These are phyloP conservation scores for Teunomyces lycoperdinae DNA, from an alignment of 805 yeast species.

Conservation along the genomic window DNA sequence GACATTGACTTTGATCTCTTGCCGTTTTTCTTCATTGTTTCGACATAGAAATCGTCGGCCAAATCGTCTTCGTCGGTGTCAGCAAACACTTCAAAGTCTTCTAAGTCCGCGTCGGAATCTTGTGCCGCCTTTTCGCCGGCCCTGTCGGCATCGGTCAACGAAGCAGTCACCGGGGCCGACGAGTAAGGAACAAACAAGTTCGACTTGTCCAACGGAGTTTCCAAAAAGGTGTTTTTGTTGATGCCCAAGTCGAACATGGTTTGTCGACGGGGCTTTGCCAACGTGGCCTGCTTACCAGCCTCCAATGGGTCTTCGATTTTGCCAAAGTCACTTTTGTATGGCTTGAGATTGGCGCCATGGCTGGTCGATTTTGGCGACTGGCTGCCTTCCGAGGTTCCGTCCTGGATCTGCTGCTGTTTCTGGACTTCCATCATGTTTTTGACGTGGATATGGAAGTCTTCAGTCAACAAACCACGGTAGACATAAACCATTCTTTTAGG, in stretches of 20 bases:
- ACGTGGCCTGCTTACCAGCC: slow-evolving; percentile 32
- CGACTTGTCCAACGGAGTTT: slow-evolving; percentile 37
- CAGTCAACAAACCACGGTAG: slow-evolving; percentile 72
- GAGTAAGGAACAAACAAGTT: slow-evolving; percentile 63
- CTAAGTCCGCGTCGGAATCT: slow-evolving; percentile 46
- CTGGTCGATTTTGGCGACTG: slow-evolving; percentile 10
- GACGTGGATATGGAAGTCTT: slow-evolving; percentile 74
- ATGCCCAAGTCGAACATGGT: slow-evolving; percentile 53
- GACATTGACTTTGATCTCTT: slow-evolving; percentile 68
- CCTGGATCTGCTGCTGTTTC: slow-evolving; percentile 20
- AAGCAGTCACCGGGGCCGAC: slow-evolving; percentile 77
- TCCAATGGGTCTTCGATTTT: slow-evolving; percentile 29
- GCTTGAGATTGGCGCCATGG: slow-evolving; percentile 7
- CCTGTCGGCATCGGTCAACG: slow-evolving; percentile 35
- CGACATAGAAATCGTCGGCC: slow-evolving; percentile 30
- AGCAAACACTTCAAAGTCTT: slow-evolving; percentile 48
- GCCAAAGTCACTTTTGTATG: neutral
- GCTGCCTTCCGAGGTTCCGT: slow-evolving; percentile 2
- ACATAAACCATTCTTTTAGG: slow-evolving; percentile 89
- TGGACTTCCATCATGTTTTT: slow-evolving; percentile 59
- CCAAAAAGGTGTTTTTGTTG: slow-evolving; percentile 42
- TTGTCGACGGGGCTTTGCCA: slow-evolving; percentile 45
- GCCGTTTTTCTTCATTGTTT: slow-evolving; percentile 43
- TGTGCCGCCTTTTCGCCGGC: slow-evolving; percentile 6
- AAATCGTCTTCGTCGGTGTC: slow-evolving; percentile 32